These are phyloP conservation scores for Dryadomyces quercivorus DNA, from an alignment of 2,329 filamentous ascomycete species.

Conservation along the genomic window DNA sequence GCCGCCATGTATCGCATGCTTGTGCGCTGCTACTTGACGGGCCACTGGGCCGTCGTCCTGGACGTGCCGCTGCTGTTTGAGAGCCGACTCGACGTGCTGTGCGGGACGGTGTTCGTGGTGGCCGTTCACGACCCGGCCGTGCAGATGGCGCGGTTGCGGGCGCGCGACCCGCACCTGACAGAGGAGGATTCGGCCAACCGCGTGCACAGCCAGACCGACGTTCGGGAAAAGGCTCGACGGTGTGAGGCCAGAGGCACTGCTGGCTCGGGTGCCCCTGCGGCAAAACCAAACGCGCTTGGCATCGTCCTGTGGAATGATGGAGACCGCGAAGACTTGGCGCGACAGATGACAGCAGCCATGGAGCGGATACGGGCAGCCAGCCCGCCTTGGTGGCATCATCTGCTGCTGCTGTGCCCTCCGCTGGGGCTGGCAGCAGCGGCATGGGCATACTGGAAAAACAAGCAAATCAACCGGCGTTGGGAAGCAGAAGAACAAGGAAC, in stretches of 20 bases:
- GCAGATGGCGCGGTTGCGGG: conserved; percentile 69
- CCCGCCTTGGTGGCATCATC: conserved; percentile 75
- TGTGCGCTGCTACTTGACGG: conserved; percentile 58
- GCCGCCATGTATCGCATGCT: conserved; percentile 68
- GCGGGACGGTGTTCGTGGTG: conserved; percentile 77
- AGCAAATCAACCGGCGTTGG: conserved; percentile 60
- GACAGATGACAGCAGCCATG: conserved; percentile 56
- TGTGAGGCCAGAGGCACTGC: conserved; percentile 49
- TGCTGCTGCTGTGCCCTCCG: conserved; percentile 56
- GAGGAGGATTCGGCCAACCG: conserved; percentile 81
- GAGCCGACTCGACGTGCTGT: conserved; percentile 71
- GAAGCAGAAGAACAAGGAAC: conserved; percentile 40
- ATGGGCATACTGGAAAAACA: conserved; percentile 64
- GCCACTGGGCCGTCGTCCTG: conserved; percentile 79
- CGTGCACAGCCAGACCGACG: conserved; percentile 76
- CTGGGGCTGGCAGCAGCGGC: conserved; percentile 55
- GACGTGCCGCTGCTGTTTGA: conserved; percentile 92
- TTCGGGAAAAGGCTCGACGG: conserved; percentile 68
- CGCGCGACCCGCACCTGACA: conserved; percentile 64
- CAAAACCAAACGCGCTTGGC: conserved; percentile 32
- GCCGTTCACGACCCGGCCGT: conserved; percentile 67
- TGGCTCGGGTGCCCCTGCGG: conserved; percentile 79
- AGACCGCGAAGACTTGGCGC: conserved; percentile 54
- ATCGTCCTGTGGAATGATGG: conserved; percentile 88
- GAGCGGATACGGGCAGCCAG: conserved; percentile 46